These are phyloP conservation scores for Gentiana straminea DNA, from an alignment of 257 asterid genomes.

Conservation along the genomic window DNA sequence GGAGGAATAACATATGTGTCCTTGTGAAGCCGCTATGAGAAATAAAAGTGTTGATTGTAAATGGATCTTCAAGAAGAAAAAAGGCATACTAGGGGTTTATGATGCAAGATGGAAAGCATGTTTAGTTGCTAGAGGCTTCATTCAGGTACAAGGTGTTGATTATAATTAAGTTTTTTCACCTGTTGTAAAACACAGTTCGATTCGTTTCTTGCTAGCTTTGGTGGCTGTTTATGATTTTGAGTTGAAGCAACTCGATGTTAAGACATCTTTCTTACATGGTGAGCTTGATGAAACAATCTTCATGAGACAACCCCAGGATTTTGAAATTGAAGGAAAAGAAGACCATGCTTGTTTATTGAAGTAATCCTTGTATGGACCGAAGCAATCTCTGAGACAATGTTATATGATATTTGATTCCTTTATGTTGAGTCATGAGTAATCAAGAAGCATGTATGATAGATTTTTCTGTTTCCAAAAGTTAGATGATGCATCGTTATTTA, in stretches of 20 bases:
- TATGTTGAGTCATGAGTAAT: too few species aligned
- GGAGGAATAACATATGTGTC: not conserved
- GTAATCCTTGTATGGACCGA: not conserved
- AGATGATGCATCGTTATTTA: too few species aligned
- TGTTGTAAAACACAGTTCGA: not conserved
- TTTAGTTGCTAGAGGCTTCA: not conserved
- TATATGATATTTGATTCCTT: too few species aligned
- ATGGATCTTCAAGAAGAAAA: not conserved
- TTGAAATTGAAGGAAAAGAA: too few species aligned
- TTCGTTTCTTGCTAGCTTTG: not conserved
- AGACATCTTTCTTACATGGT: too few species aligned
- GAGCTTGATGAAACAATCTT: too few species aligned
- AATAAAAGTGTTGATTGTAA: not conserved
- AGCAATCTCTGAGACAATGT: not conserved
- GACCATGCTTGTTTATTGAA: not conserved
- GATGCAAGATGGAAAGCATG: not conserved
- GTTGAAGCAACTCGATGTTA: not conserved
- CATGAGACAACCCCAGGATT: too few species aligned
- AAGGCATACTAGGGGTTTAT: not conserved
- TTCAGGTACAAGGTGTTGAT: not conserved
- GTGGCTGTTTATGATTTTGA: not conserved
- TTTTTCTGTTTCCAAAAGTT: too few species aligned
- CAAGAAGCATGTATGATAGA: too few species aligned
- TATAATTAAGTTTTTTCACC: constrained; percentile 1
- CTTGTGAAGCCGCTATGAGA: not conserved